Conservation (phyloP, 2,329 filamentous ascomycete species). For the Ambrosiella cleistominuta region DNA sequence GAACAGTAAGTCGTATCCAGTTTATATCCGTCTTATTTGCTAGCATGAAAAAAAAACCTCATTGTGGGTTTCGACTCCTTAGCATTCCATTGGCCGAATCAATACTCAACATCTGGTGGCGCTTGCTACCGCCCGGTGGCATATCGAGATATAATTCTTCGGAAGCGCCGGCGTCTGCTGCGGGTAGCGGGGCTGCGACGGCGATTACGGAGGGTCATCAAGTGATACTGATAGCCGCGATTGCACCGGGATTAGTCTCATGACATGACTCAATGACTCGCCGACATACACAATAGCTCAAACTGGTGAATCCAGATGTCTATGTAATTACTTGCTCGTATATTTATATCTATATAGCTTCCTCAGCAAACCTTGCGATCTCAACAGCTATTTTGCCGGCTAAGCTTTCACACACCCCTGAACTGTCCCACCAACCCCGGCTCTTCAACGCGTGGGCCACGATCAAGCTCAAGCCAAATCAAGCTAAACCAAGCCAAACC, state of each 20-base stretch:
- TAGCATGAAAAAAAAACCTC: background rate
- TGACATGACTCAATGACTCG: background rate
- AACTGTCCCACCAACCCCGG: background rate
- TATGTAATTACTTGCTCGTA: background rate
- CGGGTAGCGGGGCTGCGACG: background rate
- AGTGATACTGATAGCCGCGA: background rate
- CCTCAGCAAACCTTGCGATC: background rate
- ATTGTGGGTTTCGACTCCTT: background rate
- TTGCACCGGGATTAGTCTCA: background rate
- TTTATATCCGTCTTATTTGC: background rate
- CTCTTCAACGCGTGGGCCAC: background rate
- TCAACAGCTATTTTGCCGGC: too few species aligned
- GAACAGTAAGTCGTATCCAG: too few species aligned
- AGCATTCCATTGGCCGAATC: background rate
- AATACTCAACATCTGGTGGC: background rate
- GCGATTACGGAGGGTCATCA: background rate
- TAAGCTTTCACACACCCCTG: background rate
- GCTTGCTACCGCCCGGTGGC: background rate
- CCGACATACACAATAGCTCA: background rate
- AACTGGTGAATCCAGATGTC: background rate
- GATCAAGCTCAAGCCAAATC: background rate
- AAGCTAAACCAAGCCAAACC: background rate
- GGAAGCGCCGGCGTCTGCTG: background rate
- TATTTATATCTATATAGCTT: background rate
- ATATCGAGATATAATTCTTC: background rate